Conservation (phyloP, 345 rosid genomes). For the Angophora floribunda region DNA sequence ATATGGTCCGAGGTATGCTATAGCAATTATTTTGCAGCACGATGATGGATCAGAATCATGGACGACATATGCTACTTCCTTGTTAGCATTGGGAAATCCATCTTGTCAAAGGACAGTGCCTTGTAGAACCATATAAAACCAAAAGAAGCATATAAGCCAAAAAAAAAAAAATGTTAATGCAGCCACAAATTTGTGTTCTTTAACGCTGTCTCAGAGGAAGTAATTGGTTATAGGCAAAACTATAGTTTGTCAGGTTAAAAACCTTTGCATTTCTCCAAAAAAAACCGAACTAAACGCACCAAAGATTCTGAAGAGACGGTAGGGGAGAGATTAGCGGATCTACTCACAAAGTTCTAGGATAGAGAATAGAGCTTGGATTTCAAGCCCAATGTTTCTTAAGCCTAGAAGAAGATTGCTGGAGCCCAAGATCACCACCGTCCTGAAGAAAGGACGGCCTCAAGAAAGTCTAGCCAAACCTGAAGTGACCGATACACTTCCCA, state of each 20-base stretch:
- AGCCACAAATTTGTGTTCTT: neutral
- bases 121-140: neutral
- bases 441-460: no score
- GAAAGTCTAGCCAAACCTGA: no score
- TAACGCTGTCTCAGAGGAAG: rapidly evolving
- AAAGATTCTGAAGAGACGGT: rapidly evolving
- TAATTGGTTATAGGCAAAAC: neutral
- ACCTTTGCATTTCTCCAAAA: no score
- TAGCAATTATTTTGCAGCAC: neutral
- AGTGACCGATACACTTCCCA: no score
- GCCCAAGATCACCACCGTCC: rapidly evolving
- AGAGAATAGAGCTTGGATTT: rapidly evolving
- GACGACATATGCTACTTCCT: neutral
- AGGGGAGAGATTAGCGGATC: neutral
- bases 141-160: neutral
- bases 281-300: no score
- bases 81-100: neutral
- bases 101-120: neutral
- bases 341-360: neutral
- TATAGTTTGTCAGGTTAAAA: neutral
- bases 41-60: neutral
- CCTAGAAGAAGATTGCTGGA: no score
- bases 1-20: neutral
- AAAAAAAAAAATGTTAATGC: neutral
- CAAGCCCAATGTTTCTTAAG: rapidly evolving